phyloP scores from a whole-genome alignment of 1,139 yeast species.

The Ogataea hybrid region DNA sequence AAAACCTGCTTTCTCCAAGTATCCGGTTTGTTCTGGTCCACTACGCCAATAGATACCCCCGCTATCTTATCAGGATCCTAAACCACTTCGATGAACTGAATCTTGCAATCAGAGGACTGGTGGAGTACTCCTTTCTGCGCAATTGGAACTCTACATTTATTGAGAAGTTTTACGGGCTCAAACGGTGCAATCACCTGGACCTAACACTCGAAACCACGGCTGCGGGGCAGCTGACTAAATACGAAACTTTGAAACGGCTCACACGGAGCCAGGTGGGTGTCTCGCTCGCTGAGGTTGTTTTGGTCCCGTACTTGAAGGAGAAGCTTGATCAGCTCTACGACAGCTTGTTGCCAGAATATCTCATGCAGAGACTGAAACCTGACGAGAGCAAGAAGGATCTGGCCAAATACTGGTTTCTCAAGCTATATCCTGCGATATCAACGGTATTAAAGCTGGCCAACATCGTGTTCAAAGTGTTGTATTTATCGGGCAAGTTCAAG shows the following conservation, averaged over 20 bases:
- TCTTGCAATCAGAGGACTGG: slow-evolving; percentile 54
- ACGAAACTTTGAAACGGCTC: slow-evolving; percentile 54
- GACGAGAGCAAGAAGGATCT: slow-evolving; percentile 30
- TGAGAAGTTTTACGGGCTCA: slow-evolving; percentile 89
- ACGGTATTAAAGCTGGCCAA: slow-evolving; percentile 49
- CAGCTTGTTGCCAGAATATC: slow-evolving; percentile 54
- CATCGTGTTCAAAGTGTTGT: slow-evolving; percentile 60
- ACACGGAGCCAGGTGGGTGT: slow-evolving; percentile 53
- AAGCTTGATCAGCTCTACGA: slow-evolving; percentile 70
- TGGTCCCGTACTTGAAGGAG: slow-evolving; percentile 65
- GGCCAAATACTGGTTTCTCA: slow-evolving; percentile 40
- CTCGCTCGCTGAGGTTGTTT: slow-evolving; percentile 61
- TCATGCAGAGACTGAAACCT: slow-evolving; percentile 48
- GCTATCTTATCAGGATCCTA: slow-evolving; percentile 58
- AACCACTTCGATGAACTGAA: slow-evolving; percentile 79
- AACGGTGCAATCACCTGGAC: slow-evolving; percentile 51
- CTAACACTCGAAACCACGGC: slow-evolving; percentile 19
- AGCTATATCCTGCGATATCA: slow-evolving; percentile 59
- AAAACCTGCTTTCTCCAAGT: slow-evolving; percentile 77
- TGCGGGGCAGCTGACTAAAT: slow-evolving; percentile 17
- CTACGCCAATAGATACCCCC: slow-evolving; percentile 78
- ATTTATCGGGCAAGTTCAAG: slow-evolving; percentile 64
- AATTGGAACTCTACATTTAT: slow-evolving; percentile 87
- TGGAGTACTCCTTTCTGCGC: slow-evolving; percentile 71
- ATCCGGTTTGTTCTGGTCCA: slow-evolving; percentile 76